These are phyloP conservation scores for Luzula sylvatica DNA, from an alignment of 176 grass and related monocot species.

Conservation along the genomic window DNA sequence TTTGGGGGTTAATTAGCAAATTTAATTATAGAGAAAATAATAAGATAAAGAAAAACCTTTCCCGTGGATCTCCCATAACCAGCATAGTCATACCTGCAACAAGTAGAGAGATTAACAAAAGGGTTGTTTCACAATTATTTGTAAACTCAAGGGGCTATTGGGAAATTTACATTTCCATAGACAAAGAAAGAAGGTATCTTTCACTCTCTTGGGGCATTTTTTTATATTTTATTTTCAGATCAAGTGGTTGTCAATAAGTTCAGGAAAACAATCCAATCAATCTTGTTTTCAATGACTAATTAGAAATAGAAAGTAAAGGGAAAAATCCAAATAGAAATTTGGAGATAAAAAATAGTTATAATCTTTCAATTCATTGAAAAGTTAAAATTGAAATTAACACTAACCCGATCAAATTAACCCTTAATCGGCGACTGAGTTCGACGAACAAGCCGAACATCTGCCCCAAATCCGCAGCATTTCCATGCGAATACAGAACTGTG, in stretches of 20 bases:
- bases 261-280: no score
- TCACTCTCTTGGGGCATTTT: no score
- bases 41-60: constrained; percentile 42
- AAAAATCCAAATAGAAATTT: no score
- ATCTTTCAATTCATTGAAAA: not conserved
- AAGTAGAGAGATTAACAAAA: constrained; percentile 10
- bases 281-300: no score
- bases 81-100: constrained; percentile 79
- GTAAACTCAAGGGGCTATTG: not conserved
- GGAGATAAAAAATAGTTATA: not conserved
- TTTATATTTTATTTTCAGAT: no score
- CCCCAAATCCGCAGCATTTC: constrained; percentile 22
- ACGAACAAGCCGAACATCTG: constrained; percentile 40
- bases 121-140: not conserved
- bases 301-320: no score
- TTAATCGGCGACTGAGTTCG: constrained; percentile 15
- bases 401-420: constrained; percentile 22
- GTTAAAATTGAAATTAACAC: constrained; percentile 2
- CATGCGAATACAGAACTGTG: constrained; percentile 9
- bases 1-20: not conserved
- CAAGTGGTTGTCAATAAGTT: no score
- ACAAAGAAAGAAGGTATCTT: constrained; percentile 5
- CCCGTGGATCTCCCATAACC: constrained; percentile 83
- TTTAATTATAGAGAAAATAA: constrained; percentile 16
- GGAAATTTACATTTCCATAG: constrained; percentile 5